A percentile compares a stretch with the other conserved stretches of the same genome.
Evolutionary conservation across 352 stramenopile species (phyloP).

Genomic region (Pythium rhizo-oryzae): DNA sequence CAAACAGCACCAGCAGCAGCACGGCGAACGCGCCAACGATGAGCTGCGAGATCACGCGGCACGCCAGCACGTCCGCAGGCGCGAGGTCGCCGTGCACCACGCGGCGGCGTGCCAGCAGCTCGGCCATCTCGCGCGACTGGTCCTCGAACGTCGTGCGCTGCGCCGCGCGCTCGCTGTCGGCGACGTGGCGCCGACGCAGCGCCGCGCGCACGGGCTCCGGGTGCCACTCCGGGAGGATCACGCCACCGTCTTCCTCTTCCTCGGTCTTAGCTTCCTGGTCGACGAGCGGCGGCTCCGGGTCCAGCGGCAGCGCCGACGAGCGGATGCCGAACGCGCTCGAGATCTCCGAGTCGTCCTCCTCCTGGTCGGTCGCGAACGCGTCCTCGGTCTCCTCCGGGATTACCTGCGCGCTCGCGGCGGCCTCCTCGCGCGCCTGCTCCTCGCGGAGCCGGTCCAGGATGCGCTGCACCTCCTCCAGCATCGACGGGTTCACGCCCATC

Average conservation of each 20-base stretch:
- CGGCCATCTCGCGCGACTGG: constrained; percentile 55
- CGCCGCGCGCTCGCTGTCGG: constrained; percentile 28
- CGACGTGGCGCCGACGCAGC: constrained; percentile 55
- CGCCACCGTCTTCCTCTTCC: constrained; percentile 27
- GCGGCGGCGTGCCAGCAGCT: constrained; percentile 48
- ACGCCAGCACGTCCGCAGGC: constrained; percentile 46
- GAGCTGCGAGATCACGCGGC: constrained; percentile 48
- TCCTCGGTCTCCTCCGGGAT: constrained; percentile 35
- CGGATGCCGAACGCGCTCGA: constrained; percentile 51
- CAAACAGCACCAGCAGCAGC: constrained; percentile 40
- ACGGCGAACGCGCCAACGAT: constrained; percentile 42
- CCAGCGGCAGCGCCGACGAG: constrained; percentile 26
- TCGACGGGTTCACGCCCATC: constrained; percentile 68
- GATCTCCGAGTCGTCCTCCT: constrained; percentile 35
- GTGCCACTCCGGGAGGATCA: constrained; percentile 69
- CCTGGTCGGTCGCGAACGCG: constrained; percentile 32
- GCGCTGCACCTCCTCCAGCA: constrained; percentile 76
- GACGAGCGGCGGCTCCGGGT: constrained; percentile 18
- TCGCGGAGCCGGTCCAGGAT: constrained; percentile 57
- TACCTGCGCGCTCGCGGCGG: background rate
- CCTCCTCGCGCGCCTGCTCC: constrained; percentile 41
- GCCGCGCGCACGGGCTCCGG: constrained; percentile 46
- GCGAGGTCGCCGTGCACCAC: constrained; percentile 42
- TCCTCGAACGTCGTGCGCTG: constrained; percentile 45
- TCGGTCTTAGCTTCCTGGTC: constrained; percentile 40